Conservation (phyloP, 2,329 filamentous ascomycete species). For the Fusarium sp. region DNA sequence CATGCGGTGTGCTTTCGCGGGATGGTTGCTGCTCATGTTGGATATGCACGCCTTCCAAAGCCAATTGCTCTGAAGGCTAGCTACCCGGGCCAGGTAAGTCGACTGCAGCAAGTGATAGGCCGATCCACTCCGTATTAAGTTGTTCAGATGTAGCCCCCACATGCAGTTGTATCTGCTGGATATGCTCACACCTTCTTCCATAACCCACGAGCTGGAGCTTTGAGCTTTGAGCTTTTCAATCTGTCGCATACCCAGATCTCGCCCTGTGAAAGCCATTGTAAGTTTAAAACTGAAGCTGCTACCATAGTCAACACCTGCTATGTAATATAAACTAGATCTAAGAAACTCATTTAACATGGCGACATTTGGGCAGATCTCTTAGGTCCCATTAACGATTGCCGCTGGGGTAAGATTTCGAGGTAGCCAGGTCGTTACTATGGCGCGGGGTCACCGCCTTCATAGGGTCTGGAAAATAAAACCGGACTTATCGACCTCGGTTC, state of each 20-base stretch:
- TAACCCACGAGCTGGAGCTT: conserved; percentile 11
- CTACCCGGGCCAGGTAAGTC: not conserved
- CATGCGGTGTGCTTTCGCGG: conserved; percentile 5
- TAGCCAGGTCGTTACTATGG: conserved; percentile 34
- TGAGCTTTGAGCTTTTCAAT: conserved; percentile 16
- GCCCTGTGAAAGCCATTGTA: not conserved
- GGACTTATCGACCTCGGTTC: conserved; percentile 47
- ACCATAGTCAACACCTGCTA: not conserved
- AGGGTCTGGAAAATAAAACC: conserved; percentile 46
- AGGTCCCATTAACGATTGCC: conserved; percentile 19
- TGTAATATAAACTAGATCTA: not conserved
- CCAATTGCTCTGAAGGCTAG: conserved; percentile 10
- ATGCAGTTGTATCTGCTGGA: conserved; percentile 21
- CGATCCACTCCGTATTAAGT: conserved; percentile 3
- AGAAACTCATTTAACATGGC: not conserved
- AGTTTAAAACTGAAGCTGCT: not conserved
- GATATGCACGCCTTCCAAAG: not conserved
- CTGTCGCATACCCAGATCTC: not conserved
- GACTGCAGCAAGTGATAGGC: conserved; percentile 5
- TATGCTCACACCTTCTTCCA: conserved; percentile 31
- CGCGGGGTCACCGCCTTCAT: conserved; percentile 51
- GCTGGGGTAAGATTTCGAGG: conserved; percentile 24
- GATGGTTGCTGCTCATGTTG: not conserved
- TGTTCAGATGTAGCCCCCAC: conserved; percentile 19
- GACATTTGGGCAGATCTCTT: conserved; percentile 1